Conservation (phyloP, 495 filamentous ascomycete genomes). For the Evansstolkia leycettana region DNA sequence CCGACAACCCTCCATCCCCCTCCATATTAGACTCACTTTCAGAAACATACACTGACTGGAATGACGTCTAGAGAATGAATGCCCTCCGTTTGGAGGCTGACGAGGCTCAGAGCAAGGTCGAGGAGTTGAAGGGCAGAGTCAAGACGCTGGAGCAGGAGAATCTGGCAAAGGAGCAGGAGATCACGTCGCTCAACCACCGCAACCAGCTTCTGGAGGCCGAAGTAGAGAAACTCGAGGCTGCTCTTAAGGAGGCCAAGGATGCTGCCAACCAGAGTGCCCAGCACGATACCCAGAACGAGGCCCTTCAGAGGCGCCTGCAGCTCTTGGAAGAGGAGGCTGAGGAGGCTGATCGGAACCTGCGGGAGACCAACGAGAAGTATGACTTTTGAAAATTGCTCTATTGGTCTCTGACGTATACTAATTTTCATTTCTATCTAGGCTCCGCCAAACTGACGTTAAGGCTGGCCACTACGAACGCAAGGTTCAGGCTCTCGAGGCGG, state of each 20-base stretch:
- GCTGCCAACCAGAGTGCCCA: constrained; percentile 59
- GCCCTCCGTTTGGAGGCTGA: constrained; percentile 87
- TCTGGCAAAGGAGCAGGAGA: constrained; percentile 91
- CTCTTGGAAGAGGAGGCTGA: constrained; percentile 96
- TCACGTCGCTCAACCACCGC: constrained; percentile 85
- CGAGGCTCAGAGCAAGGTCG: constrained; percentile 59
- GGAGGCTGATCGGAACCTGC: constrained; percentile 82
- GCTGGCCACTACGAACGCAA: constrained; percentile 99
- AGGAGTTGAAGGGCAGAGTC: constrained; percentile 76
- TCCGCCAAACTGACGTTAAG: constrained; percentile 97
- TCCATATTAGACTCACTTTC: neutral
- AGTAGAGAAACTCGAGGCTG: constrained; percentile 75
- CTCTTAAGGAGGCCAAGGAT: constrained; percentile 67
- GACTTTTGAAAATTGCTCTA: too few relatives aligned
- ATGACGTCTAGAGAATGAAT: constrained; percentile 71
- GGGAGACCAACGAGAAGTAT: constrained; percentile 98
- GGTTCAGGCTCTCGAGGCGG: constrained; percentile 84
- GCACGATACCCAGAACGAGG: constrained; percentile 75
- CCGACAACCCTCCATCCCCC: neutral
- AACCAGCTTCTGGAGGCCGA: constrained; percentile 79
- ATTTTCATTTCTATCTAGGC: constrained; percentile 38
- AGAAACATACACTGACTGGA: constrained; percentile 9
- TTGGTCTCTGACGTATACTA: neutral
- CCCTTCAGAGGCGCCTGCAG: constrained; percentile 81
- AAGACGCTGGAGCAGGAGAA: constrained; percentile 92